Conservation (phyloP, 1,284 basidiomycete species). For the Pseudozyma sp. region DNA sequence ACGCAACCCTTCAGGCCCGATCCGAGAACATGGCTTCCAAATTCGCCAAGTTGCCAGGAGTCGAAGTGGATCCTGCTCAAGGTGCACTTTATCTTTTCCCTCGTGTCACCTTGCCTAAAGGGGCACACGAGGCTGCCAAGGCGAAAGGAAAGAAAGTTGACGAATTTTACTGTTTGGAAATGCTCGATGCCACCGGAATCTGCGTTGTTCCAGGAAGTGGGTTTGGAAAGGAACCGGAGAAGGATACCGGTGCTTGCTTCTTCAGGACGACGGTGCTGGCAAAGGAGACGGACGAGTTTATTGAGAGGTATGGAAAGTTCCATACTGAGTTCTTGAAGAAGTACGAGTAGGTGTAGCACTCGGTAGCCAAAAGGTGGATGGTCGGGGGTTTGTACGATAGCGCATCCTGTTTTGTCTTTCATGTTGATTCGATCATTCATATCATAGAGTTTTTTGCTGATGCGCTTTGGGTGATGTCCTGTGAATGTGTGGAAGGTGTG, state of each 20-base stretch:
- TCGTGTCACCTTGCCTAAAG: conserved; percentile 74
- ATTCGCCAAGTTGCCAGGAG: conserved; percentile 56
- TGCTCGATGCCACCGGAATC: conserved; percentile 66
- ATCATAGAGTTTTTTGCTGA: neutral
- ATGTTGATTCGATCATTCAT: too few species aligned
- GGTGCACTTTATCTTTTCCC: conserved; percentile 92
- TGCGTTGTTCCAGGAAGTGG: conserved; percentile 67
- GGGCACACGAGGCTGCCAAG: conserved; percentile 58
- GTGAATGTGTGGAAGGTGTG: neutral
- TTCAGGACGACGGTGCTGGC: conserved; percentile 67
- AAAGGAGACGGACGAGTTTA: conserved; percentile 66
- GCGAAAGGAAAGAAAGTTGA: conserved; percentile 61
- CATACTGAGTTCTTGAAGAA: conserved; percentile 58
- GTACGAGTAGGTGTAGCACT: conserved; percentile 19
- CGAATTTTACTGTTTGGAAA: conserved; percentile 63
- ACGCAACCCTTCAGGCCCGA: conserved; percentile 54
- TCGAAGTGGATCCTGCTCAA: conserved; percentile 70
- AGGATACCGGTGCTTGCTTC: conserved; percentile 51
- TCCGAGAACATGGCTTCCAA: conserved; percentile 57
- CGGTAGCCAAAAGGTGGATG: neutral
- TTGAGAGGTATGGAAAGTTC: conserved; percentile 64
- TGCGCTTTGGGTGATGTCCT: neutral
- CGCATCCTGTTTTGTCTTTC: too few species aligned
- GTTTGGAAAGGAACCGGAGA: conserved; percentile 60
- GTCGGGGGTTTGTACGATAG: neutral